These are phyloP conservation scores for Leccinum aurantiacum DNA, from an alignment of 768 basidiomycete species.

Conservation along the genomic window DNA sequence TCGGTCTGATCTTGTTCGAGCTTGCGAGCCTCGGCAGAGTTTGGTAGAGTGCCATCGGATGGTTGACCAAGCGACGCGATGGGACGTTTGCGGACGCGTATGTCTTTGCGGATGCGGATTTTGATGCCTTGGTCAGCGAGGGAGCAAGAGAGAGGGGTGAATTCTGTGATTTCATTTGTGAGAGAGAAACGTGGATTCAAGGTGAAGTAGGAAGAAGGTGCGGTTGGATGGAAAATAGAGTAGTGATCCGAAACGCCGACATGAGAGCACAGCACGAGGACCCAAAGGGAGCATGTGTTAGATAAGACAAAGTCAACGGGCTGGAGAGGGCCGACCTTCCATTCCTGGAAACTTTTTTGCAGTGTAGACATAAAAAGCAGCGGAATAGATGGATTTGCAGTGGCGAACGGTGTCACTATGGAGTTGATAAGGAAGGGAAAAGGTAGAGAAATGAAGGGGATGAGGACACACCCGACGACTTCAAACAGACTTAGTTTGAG, in stretches of 20 bases:
- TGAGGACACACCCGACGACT: no score
- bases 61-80: slow-evolving; percentile 36
- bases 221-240: slow-evolving; percentile 15
- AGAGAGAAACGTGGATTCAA: neutral
- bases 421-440: no score
- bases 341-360: slow-evolving; percentile 60
- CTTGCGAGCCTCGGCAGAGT: slow-evolving; percentile 16
- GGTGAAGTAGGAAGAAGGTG: slow-evolving; percentile 6
- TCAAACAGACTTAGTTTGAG: no score
- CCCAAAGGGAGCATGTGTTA: slow-evolving; percentile 10
- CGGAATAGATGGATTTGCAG: no score
- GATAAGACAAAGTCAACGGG: slow-evolving; percentile 20
- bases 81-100: slow-evolving; percentile 76
- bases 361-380: no score
- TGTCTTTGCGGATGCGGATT: slow-evolving; percentile 91
- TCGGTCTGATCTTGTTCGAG: slow-evolving; percentile 32
- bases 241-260: slow-evolving; percentile 20
- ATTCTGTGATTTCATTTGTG: slow-evolving; percentile 49
- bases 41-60: slow-evolving; percentile 16
- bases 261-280: slow-evolving; percentile 17
- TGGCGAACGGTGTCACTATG: no score
- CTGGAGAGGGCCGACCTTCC: slow-evolving; percentile 61
- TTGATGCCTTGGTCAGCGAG: slow-evolving; percentile 96
- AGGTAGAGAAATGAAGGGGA: no score
- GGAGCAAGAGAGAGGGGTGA: slow-evolving; percentile 83